Conservation (phyloP, 2,329 filamentous ascomycete genomes). For the Ascomycota sp. region DNA sequence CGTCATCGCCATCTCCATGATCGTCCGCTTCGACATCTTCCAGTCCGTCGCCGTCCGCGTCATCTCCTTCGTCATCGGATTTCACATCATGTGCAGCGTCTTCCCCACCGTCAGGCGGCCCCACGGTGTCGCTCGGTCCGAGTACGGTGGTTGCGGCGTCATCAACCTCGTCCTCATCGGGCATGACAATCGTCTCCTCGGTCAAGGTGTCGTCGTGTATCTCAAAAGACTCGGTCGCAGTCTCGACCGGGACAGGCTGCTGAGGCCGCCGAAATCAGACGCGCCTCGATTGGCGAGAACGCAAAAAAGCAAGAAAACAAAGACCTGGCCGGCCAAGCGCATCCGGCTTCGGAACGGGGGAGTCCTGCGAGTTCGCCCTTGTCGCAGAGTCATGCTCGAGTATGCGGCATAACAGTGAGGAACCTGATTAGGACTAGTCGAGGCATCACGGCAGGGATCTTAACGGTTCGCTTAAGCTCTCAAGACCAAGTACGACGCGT, state of each 20-base stretch:
- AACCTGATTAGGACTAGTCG: background rate
- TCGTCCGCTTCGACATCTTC: conserved; percentile 11
- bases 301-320: no score
- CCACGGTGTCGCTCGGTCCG: conserved; percentile 2
- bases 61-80: conserved; percentile 9
- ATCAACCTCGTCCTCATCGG: conserved; percentile 12
- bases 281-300: no score
- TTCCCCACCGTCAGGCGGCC: background rate
- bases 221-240: conserved; percentile 16
- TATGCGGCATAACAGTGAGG: background rate
- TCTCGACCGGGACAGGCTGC: background rate
- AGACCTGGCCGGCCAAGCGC: no score
- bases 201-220: conserved; percentile 30
- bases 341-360: no score
- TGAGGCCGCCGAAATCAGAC: background rate
- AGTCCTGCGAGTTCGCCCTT: no score
- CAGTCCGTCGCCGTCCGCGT: conserved; percentile 3
- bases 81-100: background rate
- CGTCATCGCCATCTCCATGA: conserved; percentile 6
- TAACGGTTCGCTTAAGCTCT: background rate
- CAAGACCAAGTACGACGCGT: background rate
- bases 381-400: background rate
- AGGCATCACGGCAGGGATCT: conserved; percentile 6
- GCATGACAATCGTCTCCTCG: conserved; percentile 29
- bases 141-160: conserved; percentile 6